These are phyloP conservation scores for Coleophoma crateriformis DNA, from an alignment of 2,329 filamentous ascomycete species.

Conservation along the genomic window DNA sequence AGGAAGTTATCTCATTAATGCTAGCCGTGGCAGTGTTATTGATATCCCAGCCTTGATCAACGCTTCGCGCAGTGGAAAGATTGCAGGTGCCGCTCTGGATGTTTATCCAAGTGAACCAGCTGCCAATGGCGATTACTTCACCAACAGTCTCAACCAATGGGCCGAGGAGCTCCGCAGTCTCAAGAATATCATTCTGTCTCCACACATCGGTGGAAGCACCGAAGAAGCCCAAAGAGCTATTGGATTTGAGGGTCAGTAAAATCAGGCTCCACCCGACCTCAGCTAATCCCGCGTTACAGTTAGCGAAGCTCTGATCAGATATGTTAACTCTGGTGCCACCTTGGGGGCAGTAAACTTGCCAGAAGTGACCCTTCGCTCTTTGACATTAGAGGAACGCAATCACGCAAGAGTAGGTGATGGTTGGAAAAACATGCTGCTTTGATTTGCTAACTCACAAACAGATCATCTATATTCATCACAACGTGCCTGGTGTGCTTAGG, in stretches of 20 bases:
- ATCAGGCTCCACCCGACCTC: not conserved
- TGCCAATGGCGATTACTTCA: constrained; percentile 94
- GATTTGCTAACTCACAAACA: constrained; percentile 19
- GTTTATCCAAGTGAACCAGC: constrained; percentile 93
- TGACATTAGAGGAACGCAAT: constrained; percentile 84
- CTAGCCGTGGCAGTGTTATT: constrained; percentile 87
- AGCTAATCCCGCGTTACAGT: constrained; percentile 42
- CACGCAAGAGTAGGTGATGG: constrained; percentile 64
- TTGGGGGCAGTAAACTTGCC: constrained; percentile 93
- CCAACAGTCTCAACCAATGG: constrained; percentile 75
- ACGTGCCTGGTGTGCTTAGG: constrained; percentile 89
- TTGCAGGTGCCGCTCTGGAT: constrained; percentile 92
- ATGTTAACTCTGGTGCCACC: constrained; percentile 93
- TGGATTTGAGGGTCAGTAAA: constrained; percentile 66
- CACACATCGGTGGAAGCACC: constrained; percentile 95
- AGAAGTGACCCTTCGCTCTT: constrained; percentile 84
- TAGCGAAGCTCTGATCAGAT: constrained; percentile 77
- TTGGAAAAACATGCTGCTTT: not conserved
- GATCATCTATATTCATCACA: constrained; percentile 95
- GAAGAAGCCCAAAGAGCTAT: constrained; percentile 97
- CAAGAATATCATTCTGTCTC: constrained; percentile 91
- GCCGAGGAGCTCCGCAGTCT: constrained; percentile 77
- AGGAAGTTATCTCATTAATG: constrained; percentile 93
- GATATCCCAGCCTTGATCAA: constrained; percentile 90
- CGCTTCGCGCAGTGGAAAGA: constrained; percentile 76